These are phyloP conservation scores for Pleurotus salmoneostramineus DNA, from an alignment of 768 basidiomycete species.

Conservation along the genomic window DNA sequence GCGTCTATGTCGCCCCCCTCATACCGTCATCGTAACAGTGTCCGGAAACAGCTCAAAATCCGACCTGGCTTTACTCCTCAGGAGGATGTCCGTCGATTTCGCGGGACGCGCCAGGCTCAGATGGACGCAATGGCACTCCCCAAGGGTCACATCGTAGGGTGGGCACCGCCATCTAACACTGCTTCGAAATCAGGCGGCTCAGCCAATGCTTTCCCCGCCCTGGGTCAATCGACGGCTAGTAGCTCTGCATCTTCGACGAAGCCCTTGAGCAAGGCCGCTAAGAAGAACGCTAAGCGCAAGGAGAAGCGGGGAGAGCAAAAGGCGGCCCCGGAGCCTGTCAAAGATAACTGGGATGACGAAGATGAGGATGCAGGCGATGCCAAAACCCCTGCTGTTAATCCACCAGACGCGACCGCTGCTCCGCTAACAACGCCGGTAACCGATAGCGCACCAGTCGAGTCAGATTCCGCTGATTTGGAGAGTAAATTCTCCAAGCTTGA, in stretches of 20 bases:
- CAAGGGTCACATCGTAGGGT: conserved; percentile 82
- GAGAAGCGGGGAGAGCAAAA: conserved; percentile 63
- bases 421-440: neutral
- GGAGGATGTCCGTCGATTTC: conserved; percentile 88
- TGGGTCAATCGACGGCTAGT: conserved; percentile 9
- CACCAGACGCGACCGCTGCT: neutral
- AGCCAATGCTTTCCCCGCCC: conserved; percentile 6
- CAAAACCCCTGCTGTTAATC: neutral
- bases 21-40: conserved; percentile 34
- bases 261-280: conserved; percentile 74
- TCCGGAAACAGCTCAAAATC: conserved; percentile 86
- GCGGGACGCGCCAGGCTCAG: conserved; percentile 71
- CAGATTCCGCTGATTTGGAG: neutral
- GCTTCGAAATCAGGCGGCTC: conserved; percentile 18
- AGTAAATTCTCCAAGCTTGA: neutral
- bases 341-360: conserved; percentile 22
- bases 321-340: conserved; percentile 39
- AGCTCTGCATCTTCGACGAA: conserved; percentile 21
- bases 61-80: conserved; percentile 93
- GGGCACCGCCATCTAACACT: conserved; percentile 53
- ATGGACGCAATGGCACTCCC: conserved; percentile 62
- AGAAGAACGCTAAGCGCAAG: conserved; percentile 75
- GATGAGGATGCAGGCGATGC: conserved; percentile 16
- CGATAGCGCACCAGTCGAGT: neutral
- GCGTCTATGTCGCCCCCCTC: conserved; percentile 4